Evolutionary conservation across 2,329 filamentous ascomycete species (phyloP).

Genomic region (Colletotrichum falcatum): DNA sequence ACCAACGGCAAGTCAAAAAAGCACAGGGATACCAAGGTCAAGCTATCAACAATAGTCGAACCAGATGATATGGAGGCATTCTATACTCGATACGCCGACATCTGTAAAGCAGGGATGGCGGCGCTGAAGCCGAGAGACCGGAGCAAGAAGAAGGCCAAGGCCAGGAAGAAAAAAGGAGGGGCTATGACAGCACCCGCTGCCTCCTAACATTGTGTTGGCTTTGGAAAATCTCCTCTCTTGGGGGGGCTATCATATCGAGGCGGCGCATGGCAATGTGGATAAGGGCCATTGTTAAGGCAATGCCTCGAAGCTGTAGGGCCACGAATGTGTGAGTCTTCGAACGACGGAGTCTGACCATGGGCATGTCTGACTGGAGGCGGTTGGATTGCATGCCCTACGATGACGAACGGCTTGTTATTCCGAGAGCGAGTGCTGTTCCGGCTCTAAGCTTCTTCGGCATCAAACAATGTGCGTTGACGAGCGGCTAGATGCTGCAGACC

Average conservation of each 20-base stretch:
- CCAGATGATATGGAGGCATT: constrained; percentile 82
- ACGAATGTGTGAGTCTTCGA: background rate
- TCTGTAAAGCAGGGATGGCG: constrained; percentile 90
- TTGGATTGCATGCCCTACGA: background rate
- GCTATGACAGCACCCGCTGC: background rate
- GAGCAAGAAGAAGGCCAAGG: constrained; percentile 86
- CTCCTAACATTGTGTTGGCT: background rate
- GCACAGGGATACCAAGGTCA: constrained; percentile 71
- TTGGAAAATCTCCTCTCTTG: background rate
- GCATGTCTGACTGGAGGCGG: background rate
- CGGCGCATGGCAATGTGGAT: background rate
- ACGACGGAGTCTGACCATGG: background rate
- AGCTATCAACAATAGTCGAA: constrained; percentile 85
- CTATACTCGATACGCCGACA: constrained; percentile 86
- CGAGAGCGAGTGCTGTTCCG: background rate
- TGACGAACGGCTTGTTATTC: background rate
- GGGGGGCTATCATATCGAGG: no score
- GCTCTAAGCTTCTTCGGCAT: background rate
- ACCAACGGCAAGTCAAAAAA: constrained; percentile 80
- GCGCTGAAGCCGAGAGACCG: constrained; percentile 93
- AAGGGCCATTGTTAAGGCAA: no score
- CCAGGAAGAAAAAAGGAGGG: constrained; percentile 73
- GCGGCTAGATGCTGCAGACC: background rate
- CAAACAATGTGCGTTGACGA: background rate
- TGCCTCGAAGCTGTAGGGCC: background rate